Evolutionary conservation across 495 filamentous ascomycete genomes (phyloP).

Genomic region (Hypomontagnella submonticulosa): DNA sequence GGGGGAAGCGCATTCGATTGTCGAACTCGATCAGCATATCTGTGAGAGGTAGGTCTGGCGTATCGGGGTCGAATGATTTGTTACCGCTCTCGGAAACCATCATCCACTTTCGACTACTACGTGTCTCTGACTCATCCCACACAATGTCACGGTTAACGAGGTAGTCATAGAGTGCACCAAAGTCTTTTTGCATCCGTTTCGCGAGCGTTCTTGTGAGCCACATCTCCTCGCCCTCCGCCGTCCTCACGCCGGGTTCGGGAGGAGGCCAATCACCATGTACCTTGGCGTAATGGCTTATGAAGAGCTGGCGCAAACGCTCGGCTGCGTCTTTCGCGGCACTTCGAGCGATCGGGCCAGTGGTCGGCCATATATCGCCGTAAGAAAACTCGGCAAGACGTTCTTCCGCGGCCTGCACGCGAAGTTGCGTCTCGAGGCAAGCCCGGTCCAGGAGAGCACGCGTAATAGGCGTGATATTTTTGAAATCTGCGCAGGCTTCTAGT

Average conservation of each 20-base stretch:
- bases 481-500: conserved; percentile 67
- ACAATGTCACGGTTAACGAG: conserved; percentile 74
- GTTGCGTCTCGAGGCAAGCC: conserved; percentile 69
- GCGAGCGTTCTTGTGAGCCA: conserved; percentile 72
- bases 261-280: conserved; percentile 69
- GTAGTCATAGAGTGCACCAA: conserved; percentile 76
- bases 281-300: conserved; percentile 64
- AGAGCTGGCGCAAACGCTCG: conserved; percentile 66
- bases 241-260: conserved; percentile 49
- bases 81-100: conserved; percentile 65
- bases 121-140: conserved; percentile 69
- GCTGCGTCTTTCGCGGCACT: conserved; percentile 60
- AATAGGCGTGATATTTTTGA: conserved; percentile 66
- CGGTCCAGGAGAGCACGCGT: conserved; percentile 72
- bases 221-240: conserved; percentile 59
- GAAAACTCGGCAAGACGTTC: conserved; percentile 67
- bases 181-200: conserved; percentile 70
- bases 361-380: conserved; percentile 71
- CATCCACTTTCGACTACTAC: conserved; percentile 68
- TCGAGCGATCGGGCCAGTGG: conserved; percentile 40
- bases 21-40: conserved; percentile 77
- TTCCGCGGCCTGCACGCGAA: conserved; percentile 70
- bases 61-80: conserved; percentile 68
- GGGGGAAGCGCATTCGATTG: conserved; percentile 68
- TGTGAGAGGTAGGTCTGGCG: conserved; percentile 68